These are phyloP conservation scores for Gyromitra esculenta DNA, from an alignment of 2,329 filamentous ascomycete genomes.

Conservation along the genomic window DNA sequence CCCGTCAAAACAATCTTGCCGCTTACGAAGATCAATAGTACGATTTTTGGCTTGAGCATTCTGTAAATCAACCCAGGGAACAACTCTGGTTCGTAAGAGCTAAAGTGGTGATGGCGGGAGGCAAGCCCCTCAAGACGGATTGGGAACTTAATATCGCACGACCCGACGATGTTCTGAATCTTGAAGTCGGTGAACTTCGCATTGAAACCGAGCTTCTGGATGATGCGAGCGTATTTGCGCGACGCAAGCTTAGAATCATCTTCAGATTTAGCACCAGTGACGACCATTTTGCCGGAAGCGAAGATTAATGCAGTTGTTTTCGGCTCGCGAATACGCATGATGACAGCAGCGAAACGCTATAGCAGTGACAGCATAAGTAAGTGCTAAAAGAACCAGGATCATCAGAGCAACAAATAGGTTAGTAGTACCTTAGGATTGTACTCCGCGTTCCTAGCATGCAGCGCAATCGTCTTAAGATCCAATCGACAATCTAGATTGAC, in stretches of 20 bases:
- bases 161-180: conserved; percentile 99
- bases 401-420: conserved; percentile 60
- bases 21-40: conserved; percentile 95
- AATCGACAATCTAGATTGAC: conserved; percentile 97
- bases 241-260: conserved; percentile 97
- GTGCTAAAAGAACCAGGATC: conserved; percentile 52
- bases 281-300: conserved; percentile 98
- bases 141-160: conserved; percentile 99
- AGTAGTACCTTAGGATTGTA: conserved; percentile 97
- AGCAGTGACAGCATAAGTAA: conserved; percentile 59
- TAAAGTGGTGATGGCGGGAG: conserved; percentile 98
- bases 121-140: conserved; percentile 96
- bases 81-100: conserved; percentile 96
- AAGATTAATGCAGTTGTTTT: conserved; percentile 99
- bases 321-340: conserved; percentile 99
- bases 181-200: conserved; percentile 99
- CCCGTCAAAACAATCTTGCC: conserved; percentile 98
- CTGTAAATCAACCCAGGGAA: conserved; percentile 99
- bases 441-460: conserved; percentile 97
- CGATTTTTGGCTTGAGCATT: conserved; percentile 99
- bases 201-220: conserved; percentile 99
- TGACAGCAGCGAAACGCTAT: conserved; percentile 97
- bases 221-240: conserved; percentile 97
- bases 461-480: conserved; percentile 97
- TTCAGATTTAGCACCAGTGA: conserved; percentile 96